Conservation (phyloP, 192 early-diverging fungal species). For the Coemansia sp. region DNA sequence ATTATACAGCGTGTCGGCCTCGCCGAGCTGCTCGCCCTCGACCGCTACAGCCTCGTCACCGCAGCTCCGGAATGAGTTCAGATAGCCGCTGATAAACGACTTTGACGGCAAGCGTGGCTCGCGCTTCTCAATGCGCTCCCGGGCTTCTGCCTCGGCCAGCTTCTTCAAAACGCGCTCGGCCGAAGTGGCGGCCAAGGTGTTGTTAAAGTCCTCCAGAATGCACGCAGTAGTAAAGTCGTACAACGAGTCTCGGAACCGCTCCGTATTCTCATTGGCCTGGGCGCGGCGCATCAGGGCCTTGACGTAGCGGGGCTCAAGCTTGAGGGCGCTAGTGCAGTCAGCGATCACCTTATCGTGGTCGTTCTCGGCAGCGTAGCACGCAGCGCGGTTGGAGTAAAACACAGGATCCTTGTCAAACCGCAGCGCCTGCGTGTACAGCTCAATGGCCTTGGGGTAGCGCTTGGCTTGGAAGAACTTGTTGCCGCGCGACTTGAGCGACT, state of each 20-base stretch:
- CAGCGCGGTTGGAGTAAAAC: slow-evolving; percentile 94
- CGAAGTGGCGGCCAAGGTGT: slow-evolving; percentile 69
- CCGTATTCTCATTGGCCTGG: slow-evolving; percentile 60
- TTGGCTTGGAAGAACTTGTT: slow-evolving; percentile 83
- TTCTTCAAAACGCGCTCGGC: slow-evolving; percentile 89
- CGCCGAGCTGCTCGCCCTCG: slow-evolving; percentile 23
- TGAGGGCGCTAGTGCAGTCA: slow-evolving; percentile 81
- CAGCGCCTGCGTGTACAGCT: slow-evolving; percentile 87
- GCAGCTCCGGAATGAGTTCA: slow-evolving; percentile 82
- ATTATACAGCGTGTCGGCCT: slow-evolving; percentile 54
- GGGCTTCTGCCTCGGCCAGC: slow-evolving; percentile 72
- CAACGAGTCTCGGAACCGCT: slow-evolving; percentile 55
- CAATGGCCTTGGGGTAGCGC: slow-evolving; percentile 82
- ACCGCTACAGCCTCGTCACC: slow-evolving; percentile 27
- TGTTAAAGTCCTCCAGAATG: slow-evolving; percentile 93
- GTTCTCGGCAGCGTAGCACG: slow-evolving; percentile 78
- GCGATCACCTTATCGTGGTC: slow-evolving; percentile 73
- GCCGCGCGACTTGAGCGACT: slow-evolving; percentile 78
- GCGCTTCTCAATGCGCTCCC: slow-evolving; percentile 63
- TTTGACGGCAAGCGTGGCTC: slow-evolving; percentile 75
- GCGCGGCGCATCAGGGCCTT: slow-evolving; percentile 81
- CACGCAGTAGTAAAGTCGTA: slow-evolving; percentile 89
- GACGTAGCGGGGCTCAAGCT: slow-evolving; percentile 81
- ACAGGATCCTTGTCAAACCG: slow-evolving; percentile 77
- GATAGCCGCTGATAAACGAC: slow-evolving; percentile 89